These are phyloP conservation scores for Stylonectria norvegica DNA, from an alignment of 2,329 filamentous ascomycete genomes.

Conservation along the genomic window DNA sequence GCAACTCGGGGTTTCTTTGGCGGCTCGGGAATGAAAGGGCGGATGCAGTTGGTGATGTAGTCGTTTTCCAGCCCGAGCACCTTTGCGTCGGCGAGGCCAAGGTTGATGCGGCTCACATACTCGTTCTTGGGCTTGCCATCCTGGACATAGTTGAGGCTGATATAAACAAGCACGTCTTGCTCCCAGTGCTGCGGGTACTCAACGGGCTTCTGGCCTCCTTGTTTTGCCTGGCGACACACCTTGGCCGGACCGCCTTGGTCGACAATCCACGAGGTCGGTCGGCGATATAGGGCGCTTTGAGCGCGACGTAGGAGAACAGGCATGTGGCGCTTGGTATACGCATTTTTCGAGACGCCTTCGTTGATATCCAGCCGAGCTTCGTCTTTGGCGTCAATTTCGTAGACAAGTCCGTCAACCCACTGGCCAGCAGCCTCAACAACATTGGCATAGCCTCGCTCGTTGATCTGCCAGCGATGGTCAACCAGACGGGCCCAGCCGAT, in stretches of 20 bases:
- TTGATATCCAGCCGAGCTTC: constrained; percentile 39
- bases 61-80: constrained; percentile 34
- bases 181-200: constrained; percentile 25
- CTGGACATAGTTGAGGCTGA: constrained; percentile 32
- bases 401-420: constrained; percentile 42
- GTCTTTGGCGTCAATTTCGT: constrained; percentile 35
- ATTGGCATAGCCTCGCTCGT: constrained; percentile 46
- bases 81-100: constrained; percentile 35
- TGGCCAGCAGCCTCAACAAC: constrained; percentile 33
- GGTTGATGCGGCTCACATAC: constrained; percentile 40
- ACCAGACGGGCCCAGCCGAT: constrained; percentile 38
- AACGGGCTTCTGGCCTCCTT: constrained; percentile 11
- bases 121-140: constrained; percentile 37
- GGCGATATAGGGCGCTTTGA: constrained; percentile 32
- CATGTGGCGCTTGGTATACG: constrained; percentile 37
- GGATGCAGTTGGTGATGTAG: constrained; percentile 37
- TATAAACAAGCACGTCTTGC: constrained; percentile 38
- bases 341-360: constrained; percentile 39
- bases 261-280: constrained; percentile 37
- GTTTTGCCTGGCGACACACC: constrained; percentile 23
- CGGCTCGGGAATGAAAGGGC: constrained; percentile 33
- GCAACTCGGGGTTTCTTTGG: constrained; percentile 10
- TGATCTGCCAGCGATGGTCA: constrained; percentile 45
- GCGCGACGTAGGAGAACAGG: constrained; percentile 33
- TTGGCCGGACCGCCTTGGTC: constrained; percentile 33